Base-by-base conservation (phyloP, 192 early-diverging fungal species). In the Kickxella alabastrina region DNA sequence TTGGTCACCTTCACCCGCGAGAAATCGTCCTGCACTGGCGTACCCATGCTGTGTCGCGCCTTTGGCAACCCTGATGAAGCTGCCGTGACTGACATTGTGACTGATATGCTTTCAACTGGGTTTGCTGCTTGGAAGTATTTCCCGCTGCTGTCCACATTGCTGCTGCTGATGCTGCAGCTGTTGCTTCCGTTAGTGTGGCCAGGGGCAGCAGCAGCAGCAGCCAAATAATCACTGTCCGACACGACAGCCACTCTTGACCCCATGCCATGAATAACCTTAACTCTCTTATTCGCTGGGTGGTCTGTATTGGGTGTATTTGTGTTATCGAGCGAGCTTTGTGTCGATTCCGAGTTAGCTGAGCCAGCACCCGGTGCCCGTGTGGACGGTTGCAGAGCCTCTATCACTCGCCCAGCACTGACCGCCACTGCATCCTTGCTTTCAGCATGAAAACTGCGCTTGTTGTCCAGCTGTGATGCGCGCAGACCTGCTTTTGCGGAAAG, bases 1-100 rank as follows among this genome's bases (percentile, higher is more conserved):
- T 81, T 95, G 68, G 79, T 82, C 23, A 84, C 76, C 48, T 84
- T 82, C 43, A 82, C 82, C 15, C 79, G 78, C 24, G 83, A 82
- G 68, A 83, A 84, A 43, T 84, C 83, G 15, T 83, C 82, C 47
- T 81, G 57, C 32, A 80, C 65, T 9, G 65, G 67, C 19, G 73
- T 63, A 12, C 71, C 64, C 3, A 54, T 35, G 56, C 71, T 63
- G 28, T 67, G 71, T 21, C 57, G 61, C 13, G 53, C 62, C 54
- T 63, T 62, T 24, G 55, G 56, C n/a, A 59, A 54, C 29, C 15
- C 53, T 0, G 62, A 4, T 22, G 51, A 41, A 4, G 43, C 44
- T 39, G 23, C 57, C 36, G 4, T 26, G 19, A 24, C 10, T 52
- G 40, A 26, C 15, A 6, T 27, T 49, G 29, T 23, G 26, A 44